These are phyloP conservation scores for Bimuria novae-zelandiae DNA, from an alignment of 2,329 filamentous ascomycete genomes.

Conservation along the genomic window DNA sequence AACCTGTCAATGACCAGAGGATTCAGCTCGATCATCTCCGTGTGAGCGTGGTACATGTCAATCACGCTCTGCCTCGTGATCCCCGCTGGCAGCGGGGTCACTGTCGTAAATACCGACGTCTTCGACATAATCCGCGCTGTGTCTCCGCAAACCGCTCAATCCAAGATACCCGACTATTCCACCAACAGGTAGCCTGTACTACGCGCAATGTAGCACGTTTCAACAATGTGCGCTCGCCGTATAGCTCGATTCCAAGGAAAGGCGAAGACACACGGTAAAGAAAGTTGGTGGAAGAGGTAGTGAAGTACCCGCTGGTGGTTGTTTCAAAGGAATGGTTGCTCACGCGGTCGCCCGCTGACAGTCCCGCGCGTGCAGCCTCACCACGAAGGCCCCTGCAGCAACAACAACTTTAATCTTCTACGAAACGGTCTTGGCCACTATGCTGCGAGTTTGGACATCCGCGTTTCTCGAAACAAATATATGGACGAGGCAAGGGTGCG, in stretches of 20 bases:
- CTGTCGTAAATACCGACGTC: slow-evolving; percentile 72
- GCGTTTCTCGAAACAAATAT: too few relatives aligned
- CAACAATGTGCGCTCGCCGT: not conserved
- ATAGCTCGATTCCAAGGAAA: not conserved
- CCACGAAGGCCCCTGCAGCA: slow-evolving; percentile 1
- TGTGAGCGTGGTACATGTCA: slow-evolving; percentile 75
- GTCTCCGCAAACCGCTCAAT: too few relatives aligned
- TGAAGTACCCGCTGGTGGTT: not conserved
- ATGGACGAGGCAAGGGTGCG: too few relatives aligned
- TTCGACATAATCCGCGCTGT: slow-evolving; percentile 72
- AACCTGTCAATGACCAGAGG: slow-evolving; percentile 76
- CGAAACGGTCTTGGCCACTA: not conserved
- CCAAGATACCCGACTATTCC: too few relatives aligned
- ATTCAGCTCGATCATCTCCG: slow-evolving; percentile 86
- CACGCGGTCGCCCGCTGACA: slow-evolving; percentile 2
- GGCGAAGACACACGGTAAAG: not conserved
- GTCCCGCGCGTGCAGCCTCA: slow-evolving; percentile 1
- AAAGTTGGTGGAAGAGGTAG: not conserved
- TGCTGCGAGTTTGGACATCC: not conserved
- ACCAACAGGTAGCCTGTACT: too few relatives aligned
- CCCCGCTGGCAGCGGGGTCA: slow-evolving; percentile 74
- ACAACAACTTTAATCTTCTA: not conserved
- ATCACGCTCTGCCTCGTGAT: slow-evolving; percentile 73
- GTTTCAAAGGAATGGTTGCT: slow-evolving; percentile 7
- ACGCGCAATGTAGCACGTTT: slow-evolving; percentile 5